These are phyloP conservation scores for Coniella vitis DNA, from an alignment of 2,329 filamentous ascomycete species.

Conservation along the genomic window DNA sequence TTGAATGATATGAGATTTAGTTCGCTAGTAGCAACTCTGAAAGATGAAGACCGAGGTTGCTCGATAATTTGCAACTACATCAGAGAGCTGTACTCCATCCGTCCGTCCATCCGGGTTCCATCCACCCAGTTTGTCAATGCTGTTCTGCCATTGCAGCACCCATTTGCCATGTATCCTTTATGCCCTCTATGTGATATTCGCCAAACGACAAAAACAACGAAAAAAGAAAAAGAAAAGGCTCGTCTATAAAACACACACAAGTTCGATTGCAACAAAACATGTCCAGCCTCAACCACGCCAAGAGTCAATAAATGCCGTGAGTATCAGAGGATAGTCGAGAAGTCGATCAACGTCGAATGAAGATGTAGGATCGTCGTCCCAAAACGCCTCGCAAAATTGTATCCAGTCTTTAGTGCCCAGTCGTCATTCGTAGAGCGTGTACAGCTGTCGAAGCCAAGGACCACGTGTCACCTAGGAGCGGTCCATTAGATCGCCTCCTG, in stretches of 20 bases:
- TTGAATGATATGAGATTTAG: no score
- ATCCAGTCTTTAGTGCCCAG: conserved; percentile 16
- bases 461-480: conserved; percentile 27
- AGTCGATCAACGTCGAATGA: conserved; percentile 7
- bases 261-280: no score
- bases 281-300: no score
- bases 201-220: not conserved
- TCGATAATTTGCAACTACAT: not conserved
- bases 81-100: conserved; percentile 2
- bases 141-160: no score
- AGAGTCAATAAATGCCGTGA: no score
- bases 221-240: not conserved
- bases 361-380: conserved; percentile 12
- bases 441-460: conserved; percentile 17
- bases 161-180: not conserved
- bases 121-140: not conserved
- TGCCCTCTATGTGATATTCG: conserved; percentile 11
- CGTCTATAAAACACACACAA: no score
- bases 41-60: not conserved
- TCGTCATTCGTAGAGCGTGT: conserved; percentile 15
- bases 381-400: conserved; percentile 16
- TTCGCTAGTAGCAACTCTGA: not conserved
- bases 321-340: conserved; percentile 6
- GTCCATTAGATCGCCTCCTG: conserved; percentile 62
- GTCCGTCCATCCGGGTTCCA: not conserved